Conservation (phyloP, 1,139 yeast species). For the Pichia sp. region DNA sequence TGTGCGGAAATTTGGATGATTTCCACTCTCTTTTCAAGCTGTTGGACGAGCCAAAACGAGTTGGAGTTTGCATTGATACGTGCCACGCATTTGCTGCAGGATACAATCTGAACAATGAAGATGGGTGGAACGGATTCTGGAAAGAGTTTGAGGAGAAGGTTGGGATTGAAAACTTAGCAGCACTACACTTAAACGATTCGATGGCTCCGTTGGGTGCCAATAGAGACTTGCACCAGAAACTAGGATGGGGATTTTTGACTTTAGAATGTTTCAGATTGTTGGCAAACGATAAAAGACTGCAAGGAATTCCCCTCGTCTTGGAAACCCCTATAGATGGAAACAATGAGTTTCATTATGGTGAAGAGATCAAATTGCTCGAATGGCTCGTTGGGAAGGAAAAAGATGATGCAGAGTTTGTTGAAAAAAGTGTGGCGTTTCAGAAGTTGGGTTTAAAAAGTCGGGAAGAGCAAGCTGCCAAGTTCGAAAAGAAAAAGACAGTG, state of each 20-base stretch:
- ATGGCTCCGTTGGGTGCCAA: slow-evolving; percentile 90
- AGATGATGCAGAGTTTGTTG: slow-evolving; percentile 54
- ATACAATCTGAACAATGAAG: slow-evolving; percentile 68
- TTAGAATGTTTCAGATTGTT: slow-evolving; percentile 75
- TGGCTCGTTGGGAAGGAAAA: slow-evolving; percentile 56
- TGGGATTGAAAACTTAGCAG: slow-evolving; percentile 71
- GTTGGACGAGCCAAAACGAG: slow-evolving; percentile 71
- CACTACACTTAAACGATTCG: slow-evolving; percentile 89
- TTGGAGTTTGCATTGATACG: slow-evolving; percentile 94
- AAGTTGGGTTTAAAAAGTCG: slow-evolving; percentile 58
- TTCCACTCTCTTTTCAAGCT: slow-evolving; percentile 67
- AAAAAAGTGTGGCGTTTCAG: slow-evolving; percentile 48
- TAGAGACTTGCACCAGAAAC: slow-evolving; percentile 83
- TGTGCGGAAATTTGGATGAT: slow-evolving; percentile 80
- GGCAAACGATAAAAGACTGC: slow-evolving; percentile 63
- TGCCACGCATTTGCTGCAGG: slow-evolving; percentile 98
- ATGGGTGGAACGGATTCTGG: slow-evolving; percentile 65
- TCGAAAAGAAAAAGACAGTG: slow-evolving; percentile 29
- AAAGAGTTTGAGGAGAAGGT: slow-evolving; percentile 62
- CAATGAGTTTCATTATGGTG: slow-evolving; percentile 59
- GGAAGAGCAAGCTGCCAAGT: slow-evolving; percentile 31
- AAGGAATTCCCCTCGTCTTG: slow-evolving; percentile 72
- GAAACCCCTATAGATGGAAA: slow-evolving; percentile 71
- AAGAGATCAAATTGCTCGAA: slow-evolving; percentile 72
- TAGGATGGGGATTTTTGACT: slow-evolving; percentile 88